phyloP scores from a whole-genome alignment of 1,139 yeast species.

The Blastobotrys ciferrii region DNA sequence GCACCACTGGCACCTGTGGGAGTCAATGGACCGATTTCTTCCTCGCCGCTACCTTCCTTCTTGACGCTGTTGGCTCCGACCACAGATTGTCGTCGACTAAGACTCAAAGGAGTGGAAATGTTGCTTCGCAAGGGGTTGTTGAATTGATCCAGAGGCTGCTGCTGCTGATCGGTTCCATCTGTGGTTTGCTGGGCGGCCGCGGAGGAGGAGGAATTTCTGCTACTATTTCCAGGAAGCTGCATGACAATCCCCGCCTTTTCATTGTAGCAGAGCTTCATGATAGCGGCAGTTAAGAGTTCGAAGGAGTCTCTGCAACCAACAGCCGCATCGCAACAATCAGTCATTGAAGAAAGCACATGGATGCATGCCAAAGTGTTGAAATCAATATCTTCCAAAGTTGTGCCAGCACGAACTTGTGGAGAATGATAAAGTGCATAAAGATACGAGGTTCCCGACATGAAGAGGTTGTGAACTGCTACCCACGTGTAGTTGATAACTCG shows the following conservation, averaged over 20 bases:
- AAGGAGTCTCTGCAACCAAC: conserved; percentile 66
- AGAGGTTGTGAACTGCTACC: conserved; percentile 88
- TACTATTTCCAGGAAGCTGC: conserved; percentile 8
- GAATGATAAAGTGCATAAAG: conserved; percentile 74
- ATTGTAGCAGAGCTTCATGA: conserved; percentile 58
- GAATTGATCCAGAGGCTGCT: not conserved
- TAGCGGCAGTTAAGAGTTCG: conserved; percentile 69
- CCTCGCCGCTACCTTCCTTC: conserved; percentile 1
- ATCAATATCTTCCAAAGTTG: conserved; percentile 54
- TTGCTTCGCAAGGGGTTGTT: not conserved
- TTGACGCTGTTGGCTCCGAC: not conserved
- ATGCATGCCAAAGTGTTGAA: conserved; percentile 56
- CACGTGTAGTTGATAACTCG: conserved; percentile 79
- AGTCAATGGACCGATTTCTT: not conserved
- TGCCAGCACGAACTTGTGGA: conserved; percentile 48
- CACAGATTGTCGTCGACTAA: conserved; percentile 1
- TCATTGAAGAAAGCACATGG: conserved; percentile 57
- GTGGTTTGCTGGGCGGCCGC: conserved; percentile 2
- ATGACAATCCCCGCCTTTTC: conserved; percentile 26
- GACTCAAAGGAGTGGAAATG: not conserved
- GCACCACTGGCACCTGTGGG: not conserved
- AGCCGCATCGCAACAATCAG: conserved; percentile 79
- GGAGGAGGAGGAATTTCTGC: not conserved
- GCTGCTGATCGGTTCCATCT: conserved; percentile 4
- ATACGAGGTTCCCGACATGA: conserved; percentile 86